These are phyloP conservation scores for Colletotrichum abscissum DNA, from an alignment of 2,329 filamentous ascomycete genomes.

Conservation along the genomic window DNA sequence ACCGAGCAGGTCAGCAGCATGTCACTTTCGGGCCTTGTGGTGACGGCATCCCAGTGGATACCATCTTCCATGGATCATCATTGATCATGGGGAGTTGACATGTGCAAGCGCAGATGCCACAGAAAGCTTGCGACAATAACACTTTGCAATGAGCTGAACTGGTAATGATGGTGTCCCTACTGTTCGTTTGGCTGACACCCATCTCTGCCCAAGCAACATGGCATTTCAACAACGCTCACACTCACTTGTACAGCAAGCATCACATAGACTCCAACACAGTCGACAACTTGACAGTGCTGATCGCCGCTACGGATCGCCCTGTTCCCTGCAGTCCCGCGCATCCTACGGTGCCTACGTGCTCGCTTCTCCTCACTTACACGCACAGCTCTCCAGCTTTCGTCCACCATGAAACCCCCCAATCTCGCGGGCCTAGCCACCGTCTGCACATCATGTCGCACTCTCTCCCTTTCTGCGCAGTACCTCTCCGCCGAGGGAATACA, in stretches of 20 bases:
- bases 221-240: neutral
- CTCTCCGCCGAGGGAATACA: neutral
- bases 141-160: neutral
- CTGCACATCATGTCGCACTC: neutral
- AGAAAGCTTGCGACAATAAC: too few species aligned
- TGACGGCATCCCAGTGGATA: neutral
- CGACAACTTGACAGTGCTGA: neutral
- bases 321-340: neutral
- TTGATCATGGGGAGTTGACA: neutral
- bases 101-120: neutral
- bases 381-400: neutral
- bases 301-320: constrained; percentile 5
- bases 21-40: too few species aligned
- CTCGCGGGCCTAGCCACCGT: neutral
- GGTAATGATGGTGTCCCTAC: neutral
- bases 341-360: neutral
- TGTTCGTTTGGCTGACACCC: neutral
- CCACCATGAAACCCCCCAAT: neutral
- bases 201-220: neutral
- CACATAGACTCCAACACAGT: neutral
- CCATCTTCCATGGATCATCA: neutral
- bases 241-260: neutral
- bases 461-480: neutral
- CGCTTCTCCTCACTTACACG: constrained; percentile 14
- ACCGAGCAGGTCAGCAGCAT: neutral